These are phyloP conservation scores for Elsinoe fawcettii DNA, from an alignment of 2,329 filamentous ascomycete genomes.

Conservation along the genomic window DNA sequence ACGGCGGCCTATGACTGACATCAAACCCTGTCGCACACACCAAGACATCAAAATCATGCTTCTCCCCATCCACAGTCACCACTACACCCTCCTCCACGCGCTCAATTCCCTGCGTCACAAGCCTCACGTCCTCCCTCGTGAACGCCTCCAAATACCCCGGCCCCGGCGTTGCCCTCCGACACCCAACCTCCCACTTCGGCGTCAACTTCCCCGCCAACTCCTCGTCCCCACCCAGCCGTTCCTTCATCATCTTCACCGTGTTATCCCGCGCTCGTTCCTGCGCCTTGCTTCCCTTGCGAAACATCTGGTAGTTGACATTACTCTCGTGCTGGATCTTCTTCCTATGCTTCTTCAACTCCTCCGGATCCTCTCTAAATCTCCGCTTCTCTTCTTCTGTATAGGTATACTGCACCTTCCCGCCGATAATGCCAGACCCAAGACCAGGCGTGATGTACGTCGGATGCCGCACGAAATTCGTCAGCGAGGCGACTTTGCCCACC, in stretches of 20 bases:
- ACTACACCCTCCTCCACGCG: slow-evolving; percentile 31
- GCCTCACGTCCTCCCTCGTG: slow-evolving; percentile 53
- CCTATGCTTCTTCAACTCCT: slow-evolving; percentile 29
- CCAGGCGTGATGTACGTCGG: slow-evolving; percentile 24
- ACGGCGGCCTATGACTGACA: slow-evolving; percentile 31
- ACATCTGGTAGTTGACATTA: slow-evolving; percentile 27
- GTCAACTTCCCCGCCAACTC: slow-evolving; percentile 49
- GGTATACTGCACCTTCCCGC: slow-evolving; percentile 24
- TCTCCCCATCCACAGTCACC: slow-evolving; percentile 25
- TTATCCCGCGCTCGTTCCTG: background rate
- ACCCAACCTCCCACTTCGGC: slow-evolving; percentile 59
- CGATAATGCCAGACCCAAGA: slow-evolving; percentile 20
- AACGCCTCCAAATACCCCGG: slow-evolving; percentile 51
- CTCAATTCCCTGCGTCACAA: slow-evolving; percentile 42
- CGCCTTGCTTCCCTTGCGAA: slow-evolving; percentile 1
- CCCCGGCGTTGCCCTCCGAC: slow-evolving; percentile 57
- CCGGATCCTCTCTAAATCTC: slow-evolving; percentile 26
- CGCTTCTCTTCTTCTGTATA: slow-evolving; percentile 29
- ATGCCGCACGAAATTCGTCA: slow-evolving; percentile 25
- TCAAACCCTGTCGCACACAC: slow-evolving; percentile 39
- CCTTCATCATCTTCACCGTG: slow-evolving; percentile 38
- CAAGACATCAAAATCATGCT: slow-evolving; percentile 35
- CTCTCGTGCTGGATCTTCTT: slow-evolving; percentile 29
- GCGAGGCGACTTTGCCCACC: slow-evolving; percentile 25
- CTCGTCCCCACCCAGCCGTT: slow-evolving; percentile 47